Evolutionary conservation across 768 basidiomycete species (phyloP), one percentile per base, ranked within the genome.

Genomic region (Tubosaeta sp.): DNA sequence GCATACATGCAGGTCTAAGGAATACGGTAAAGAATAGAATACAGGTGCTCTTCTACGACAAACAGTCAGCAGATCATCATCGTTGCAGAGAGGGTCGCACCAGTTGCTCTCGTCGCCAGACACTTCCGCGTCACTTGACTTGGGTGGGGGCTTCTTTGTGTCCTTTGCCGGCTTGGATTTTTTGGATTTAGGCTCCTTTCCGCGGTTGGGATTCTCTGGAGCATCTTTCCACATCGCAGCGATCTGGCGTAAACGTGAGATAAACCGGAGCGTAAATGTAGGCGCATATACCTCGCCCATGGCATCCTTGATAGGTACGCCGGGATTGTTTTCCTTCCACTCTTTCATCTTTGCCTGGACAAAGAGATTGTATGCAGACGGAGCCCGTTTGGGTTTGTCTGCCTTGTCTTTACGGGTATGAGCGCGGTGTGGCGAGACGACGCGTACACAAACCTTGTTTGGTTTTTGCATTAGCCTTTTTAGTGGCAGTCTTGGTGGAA

Each of bases 171-270:
- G 4, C 36, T 61, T 80, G 21, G 77, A 57, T 40, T 76, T 78
- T 42, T 67, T 73, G n/a, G 74, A 18, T 53, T 76, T 80, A 29
- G 72, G 61, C 16, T 74, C 76, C 51, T 79, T 74, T 18, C 82
- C 83, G 22, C 80, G 76, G 52, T 81, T 84, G 1, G 83, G 82
- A 60, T 85, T 85, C 60, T 83, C 81, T 1, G 80, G 79, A 0
- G 83, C 73, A 49, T 82, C 74, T 40, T 69, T 74, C 83, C 83
- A 84, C 49, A 79, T 49, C 1, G 62, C 69, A 6, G 76, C 82
- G 54, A 85, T 81, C 83, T 85, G 55, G 1, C 16, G 34, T 2
- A 18, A 21, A 24, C 6, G 35, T 64, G 48, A 60, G 54, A 45
- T 13, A n/a, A 11, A 41, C 9, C 14, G 13, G 29, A 44, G 13